Evolutionary conservation across 768 basidiomycete genomes (phyloP), one percentile per base, ranked within the genome.

Genomic region (Serendipita sp.): DNA sequence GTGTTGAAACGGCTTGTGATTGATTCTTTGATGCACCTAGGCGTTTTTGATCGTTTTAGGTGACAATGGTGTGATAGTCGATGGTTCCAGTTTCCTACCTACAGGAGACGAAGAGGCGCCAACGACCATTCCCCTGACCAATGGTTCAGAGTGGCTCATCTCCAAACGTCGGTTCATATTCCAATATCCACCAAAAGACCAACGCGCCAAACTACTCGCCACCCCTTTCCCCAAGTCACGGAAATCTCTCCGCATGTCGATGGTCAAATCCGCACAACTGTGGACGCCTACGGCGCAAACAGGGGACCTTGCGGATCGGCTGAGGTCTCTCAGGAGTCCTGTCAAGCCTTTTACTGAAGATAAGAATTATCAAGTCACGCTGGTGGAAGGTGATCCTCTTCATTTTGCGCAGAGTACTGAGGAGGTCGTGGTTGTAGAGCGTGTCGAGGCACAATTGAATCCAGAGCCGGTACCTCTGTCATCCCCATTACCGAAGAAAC

Each of bases 261-360:
- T 90, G 83, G 86, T 90, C 34, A 77, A 82, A 26, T 82, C 81
- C 62, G 84, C 84, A 0, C 80, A 86, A 67, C 85, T 90, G 3
- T 86, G 88, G 71, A 80, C 81, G 0, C 87, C 86, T 24, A 30
- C 24, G 22, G 53, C 53, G 17, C 17, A 22, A 11, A 13, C 53
- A 58, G 33, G 17, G 9, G 24, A 28, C 30, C 53, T 30, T n/a
- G 53, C 53, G 13, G 53, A 58, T 30, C 22, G 53, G 13, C 33
- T 28, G 24, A 24, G 53, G 17, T n/a, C 26, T 11, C 53, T 58
- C 4, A 28, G 31, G 30, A 58, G 30, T 24, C 53, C 53, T 11
- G 30, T 58, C 11, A n/a, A 26, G 33, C 30, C 30, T 9, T 58
- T 58, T 33, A 13, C 11, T 33, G 53, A 58, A 11, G 26, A 34